Conservation (phyloP, 164 flowering plant genomes). For the Kingdonia uniflora region DNA sequence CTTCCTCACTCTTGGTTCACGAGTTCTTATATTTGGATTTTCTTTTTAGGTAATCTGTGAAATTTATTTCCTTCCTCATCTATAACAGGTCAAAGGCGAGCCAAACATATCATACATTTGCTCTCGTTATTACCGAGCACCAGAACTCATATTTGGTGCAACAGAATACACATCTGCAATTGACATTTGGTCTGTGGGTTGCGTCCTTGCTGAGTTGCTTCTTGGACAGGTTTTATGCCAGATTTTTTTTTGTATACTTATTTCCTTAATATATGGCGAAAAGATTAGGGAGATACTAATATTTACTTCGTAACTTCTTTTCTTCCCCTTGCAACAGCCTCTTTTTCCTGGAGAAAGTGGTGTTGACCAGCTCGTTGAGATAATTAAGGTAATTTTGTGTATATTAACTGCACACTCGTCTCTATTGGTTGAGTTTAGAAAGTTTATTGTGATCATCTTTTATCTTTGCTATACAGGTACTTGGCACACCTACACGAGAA, state of each 20-base stretch:
- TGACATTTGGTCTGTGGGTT: conserved; percentile 83
- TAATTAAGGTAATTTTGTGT: conserved; percentile 45
- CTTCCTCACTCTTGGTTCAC: background rate
- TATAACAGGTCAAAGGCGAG: conserved; percentile 65
- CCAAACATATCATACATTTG: conserved; percentile 85
- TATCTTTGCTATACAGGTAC: conserved; percentile 28
- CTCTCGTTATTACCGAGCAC: conserved; percentile 84
- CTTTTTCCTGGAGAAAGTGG: conserved; percentile 76
- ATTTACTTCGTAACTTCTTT: conserved; percentile 1
- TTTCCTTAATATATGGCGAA: too few species aligned
- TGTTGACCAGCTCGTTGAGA: conserved; percentile 81
- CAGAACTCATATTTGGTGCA: conserved; percentile 82
- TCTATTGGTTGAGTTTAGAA: background rate
- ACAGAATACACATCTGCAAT: conserved; percentile 82
- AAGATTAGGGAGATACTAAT: background rate
- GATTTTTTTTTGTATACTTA: conserved; percentile 6
- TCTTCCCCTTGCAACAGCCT: conserved; percentile 29
- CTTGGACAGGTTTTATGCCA: conserved; percentile 57
- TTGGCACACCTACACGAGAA: conserved; percentile 73
- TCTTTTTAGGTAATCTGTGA: background rate
- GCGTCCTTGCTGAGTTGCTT: conserved; percentile 73
- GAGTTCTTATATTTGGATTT: background rate
- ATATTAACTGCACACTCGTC: too few species aligned
- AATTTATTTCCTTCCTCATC: background rate
- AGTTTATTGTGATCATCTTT: background rate